Conservation (phyloP, 345 rosid genomes). For the Pseudoturritis turrita region DNA sequence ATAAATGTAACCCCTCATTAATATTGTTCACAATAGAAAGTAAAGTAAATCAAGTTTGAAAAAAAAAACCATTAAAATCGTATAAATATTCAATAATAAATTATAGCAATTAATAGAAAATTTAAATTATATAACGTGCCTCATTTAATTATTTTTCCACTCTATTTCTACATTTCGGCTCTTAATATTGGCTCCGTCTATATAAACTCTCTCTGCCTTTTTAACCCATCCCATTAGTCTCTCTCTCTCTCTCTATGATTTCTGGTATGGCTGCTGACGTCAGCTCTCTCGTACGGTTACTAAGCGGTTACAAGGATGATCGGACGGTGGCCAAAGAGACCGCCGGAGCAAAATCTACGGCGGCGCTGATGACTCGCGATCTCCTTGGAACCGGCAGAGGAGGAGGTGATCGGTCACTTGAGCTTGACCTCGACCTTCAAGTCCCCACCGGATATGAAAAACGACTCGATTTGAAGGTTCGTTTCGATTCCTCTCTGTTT, state of each 20-base stretch:
- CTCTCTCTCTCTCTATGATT: neutral
- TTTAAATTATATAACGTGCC: slow-evolving; percentile 25
- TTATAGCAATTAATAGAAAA: neutral
- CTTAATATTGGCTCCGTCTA: slow-evolving; percentile 7
- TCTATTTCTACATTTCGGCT: neutral
- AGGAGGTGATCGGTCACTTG: slow-evolving; percentile 46
- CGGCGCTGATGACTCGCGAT: slow-evolving; percentile 62
- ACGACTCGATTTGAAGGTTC: slow-evolving; percentile 84
- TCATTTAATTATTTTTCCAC: neutral
- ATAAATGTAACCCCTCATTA: slow-evolving; percentile 37
- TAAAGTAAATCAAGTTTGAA: neutral
- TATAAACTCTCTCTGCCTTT: neutral
- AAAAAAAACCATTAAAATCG: neutral
- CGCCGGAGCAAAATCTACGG: slow-evolving; percentile 38
- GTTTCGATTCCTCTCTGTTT: neutral
- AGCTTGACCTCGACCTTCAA: slow-evolving; percentile 83
- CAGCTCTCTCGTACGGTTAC: slow-evolving; percentile 40
- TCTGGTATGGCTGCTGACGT: slow-evolving; percentile 60
- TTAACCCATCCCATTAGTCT: neutral
- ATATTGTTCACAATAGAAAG: slow-evolving; percentile 14
- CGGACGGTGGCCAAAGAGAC: slow-evolving; percentile 32
- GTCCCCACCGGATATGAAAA: slow-evolving; percentile 92
- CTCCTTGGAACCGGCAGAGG: slow-evolving; percentile 46
- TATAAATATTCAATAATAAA: neutral
- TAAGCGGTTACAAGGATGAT: slow-evolving; percentile 45